phyloP scores from a whole-genome alignment of 2,329 filamentous ascomycete genomes.

The Talaromyces sp. region DNA sequence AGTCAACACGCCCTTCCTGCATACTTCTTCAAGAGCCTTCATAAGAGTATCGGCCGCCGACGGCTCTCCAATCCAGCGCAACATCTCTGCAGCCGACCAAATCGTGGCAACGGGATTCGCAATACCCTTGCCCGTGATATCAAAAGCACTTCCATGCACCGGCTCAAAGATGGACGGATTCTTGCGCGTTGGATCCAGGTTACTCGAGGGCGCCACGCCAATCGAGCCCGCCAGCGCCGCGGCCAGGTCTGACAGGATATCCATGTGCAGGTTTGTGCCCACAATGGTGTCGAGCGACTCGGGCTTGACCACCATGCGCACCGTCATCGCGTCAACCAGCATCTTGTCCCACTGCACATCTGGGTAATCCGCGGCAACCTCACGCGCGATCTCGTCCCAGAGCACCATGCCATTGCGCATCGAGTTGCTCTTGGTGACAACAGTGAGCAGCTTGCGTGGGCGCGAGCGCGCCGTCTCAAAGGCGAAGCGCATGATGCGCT shows the following conservation, averaged over 20 bases:
- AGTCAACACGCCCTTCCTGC: slow-evolving; percentile 44
- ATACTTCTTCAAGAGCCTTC: slow-evolving; percentile 51
- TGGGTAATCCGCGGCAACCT: slow-evolving; percentile 52
- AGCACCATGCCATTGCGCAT: slow-evolving; percentile 63
- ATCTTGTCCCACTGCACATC: slow-evolving; percentile 60
- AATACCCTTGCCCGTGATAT: slow-evolving; percentile 53
- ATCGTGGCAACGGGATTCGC: slow-evolving; percentile 57
- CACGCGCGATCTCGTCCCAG: slow-evolving; percentile 58
- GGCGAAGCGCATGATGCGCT: slow-evolving; percentile 57
- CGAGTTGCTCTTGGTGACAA: slow-evolving; percentile 62
- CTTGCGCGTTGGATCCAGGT: slow-evolving; percentile 52
- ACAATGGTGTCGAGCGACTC: slow-evolving; percentile 58
- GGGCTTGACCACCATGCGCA: slow-evolving; percentile 57
- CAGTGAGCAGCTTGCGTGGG: slow-evolving; percentile 53
- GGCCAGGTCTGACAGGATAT: slow-evolving; percentile 59
- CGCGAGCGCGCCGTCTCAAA: slow-evolving; percentile 55
- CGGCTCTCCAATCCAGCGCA: slow-evolving; percentile 51
- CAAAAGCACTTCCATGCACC: slow-evolving; percentile 52
- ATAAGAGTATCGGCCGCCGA: slow-evolving; percentile 50
- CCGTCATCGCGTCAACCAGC: slow-evolving; percentile 63
- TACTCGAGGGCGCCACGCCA: slow-evolving; percentile 59
- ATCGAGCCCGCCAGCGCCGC: slow-evolving; percentile 60
- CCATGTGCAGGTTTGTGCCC: slow-evolving; percentile 55
- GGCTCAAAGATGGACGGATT: slow-evolving; percentile 54
- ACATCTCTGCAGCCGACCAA: slow-evolving; percentile 60